Base-by-base conservation (phyloP, 75 land plant genomes). In the Sequoiadendron giganteum region DNA sequence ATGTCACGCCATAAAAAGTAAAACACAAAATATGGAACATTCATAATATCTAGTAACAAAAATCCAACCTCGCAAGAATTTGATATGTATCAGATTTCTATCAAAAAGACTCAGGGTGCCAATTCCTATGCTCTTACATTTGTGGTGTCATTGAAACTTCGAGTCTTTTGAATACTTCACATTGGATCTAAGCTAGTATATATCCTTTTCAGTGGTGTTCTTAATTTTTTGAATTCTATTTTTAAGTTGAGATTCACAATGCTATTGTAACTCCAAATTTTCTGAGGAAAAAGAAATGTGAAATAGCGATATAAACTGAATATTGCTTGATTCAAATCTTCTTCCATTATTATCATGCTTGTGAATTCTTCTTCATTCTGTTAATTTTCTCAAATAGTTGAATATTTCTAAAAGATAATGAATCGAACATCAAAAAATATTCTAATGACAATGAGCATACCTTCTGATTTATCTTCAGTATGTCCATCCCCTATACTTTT, bases 391-490 rank as follows among this genome's bases (percentile, higher is more conserved):
- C 77, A 10, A 30, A 73, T 73, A 11, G 14, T 9, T 83, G 45
- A 13, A 39, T 85, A 48, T 85, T 52, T 54, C 36, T 21, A 36
- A 56, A 10, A 55, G 70, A 85, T 3, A 85, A 55, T 34, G 38
- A 32, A 32, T 34, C 11, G 32, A 73, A 73, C n/a, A 32, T 30
- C 38, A 32, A 30, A 34, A n/a, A 34, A 73, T 73, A 32, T 73
- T 85, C 7, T 32, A 15, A 85, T 49, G n/a, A n/a, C 47, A 45
- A 30, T 85, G n/a, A 48, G 61, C 28, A 86, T 32, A 70, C 25
- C 70, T 82, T 83, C 75, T 36, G 30, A 34, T 80, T 88, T 48
- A 38, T 38, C 89, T 42, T 88, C 65, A 43, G 6, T 65, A 10
- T 30, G 54, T 40, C 5, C 10, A 25, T 55, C 19, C 7, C 34